Evolutionary conservation across 2,329 filamentous ascomycete genomes (phyloP).

Genomic region (Claviceps capensis): DNA sequence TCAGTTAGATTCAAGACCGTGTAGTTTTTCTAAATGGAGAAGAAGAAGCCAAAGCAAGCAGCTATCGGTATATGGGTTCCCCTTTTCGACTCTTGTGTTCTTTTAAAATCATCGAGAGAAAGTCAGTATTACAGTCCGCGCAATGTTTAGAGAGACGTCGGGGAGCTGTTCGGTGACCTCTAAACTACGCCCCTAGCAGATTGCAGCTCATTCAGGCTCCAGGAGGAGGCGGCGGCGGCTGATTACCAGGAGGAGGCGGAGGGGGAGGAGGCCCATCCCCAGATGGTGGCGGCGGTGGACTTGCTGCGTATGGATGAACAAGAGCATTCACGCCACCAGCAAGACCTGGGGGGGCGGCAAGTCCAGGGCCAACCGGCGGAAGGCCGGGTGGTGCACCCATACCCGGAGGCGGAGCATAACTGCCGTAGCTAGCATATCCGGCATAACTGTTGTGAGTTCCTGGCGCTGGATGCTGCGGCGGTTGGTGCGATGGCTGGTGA

Average conservation of each 20-base stretch:
- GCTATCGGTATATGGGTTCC: no score
- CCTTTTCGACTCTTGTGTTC: neutral
- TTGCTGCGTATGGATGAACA: slow-evolving; percentile 50
- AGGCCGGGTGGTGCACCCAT: slow-evolving; percentile 28
- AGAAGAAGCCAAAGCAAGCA: neutral
- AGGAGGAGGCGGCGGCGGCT: slow-evolving; percentile 48
- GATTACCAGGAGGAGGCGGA: slow-evolving; percentile 49
- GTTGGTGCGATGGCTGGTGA: neutral
- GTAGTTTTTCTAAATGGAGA: neutral
- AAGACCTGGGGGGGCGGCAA: slow-evolving; percentile 40
- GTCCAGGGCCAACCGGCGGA: slow-evolving; percentile 29
- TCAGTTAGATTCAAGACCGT: neutral
- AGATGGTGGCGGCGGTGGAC: slow-evolving; percentile 49
- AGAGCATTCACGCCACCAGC: slow-evolving; percentile 50
- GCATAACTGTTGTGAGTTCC: slow-evolving; percentile 43
- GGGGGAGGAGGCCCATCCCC: slow-evolving; percentile 34
- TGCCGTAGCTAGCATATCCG: slow-evolving; percentile 32
- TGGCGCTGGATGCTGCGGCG: slow-evolving; percentile 34
- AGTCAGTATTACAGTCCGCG: neutral
- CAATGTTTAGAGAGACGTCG: neutral
- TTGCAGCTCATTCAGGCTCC: slow-evolving; percentile 22
- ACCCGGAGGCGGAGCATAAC: slow-evolving; percentile 31
- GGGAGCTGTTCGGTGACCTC: neutral
- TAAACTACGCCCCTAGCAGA: neutral
- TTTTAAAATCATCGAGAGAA: neutral